Evolutionary conservation across 2,329 filamentous ascomycete genomes (phyloP).

Genomic region (Sporothrix phasma): DNA sequence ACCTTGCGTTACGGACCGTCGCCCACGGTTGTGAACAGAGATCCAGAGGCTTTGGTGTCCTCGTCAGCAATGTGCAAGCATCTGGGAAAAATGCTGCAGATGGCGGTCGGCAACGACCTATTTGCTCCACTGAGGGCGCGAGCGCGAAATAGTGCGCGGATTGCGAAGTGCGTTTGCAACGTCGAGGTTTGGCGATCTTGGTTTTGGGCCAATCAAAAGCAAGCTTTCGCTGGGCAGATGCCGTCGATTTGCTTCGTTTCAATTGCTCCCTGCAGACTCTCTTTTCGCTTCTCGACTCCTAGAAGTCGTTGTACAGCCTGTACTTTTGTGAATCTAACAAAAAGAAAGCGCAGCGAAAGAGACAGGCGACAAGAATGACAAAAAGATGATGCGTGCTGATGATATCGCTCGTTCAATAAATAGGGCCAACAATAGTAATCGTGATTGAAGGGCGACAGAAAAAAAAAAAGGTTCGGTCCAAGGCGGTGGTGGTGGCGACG

Average conservation of each 20-base stretch:
- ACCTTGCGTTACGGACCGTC: background rate
- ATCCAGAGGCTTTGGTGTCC: background rate
- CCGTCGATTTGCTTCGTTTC: conserved; percentile 5
- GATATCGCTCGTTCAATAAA: background rate
- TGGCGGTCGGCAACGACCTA: background rate
- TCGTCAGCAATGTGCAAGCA: background rate
- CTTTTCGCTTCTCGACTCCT: background rate
- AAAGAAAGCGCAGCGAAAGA: background rate
- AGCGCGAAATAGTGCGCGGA: background rate
- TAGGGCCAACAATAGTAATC: background rate
- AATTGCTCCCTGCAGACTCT: background rate
- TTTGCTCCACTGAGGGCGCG: conserved; percentile 4
- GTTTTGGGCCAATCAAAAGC: conserved; percentile 10
- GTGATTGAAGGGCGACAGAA: background rate
- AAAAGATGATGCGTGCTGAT: background rate
- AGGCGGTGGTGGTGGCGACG: background rate
- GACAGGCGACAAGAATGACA: background rate
- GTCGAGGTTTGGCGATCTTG: conserved; percentile 11
- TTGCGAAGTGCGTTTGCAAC: background rate
- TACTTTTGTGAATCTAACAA: background rate
- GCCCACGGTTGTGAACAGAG: background rate
- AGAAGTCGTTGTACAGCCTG: background rate
- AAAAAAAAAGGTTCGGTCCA: background rate
- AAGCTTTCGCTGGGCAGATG: background rate
- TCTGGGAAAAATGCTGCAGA: background rate